phyloP scores from a whole-genome alignment of 148 eudicot species.

The Rhododendron vialii region DNA sequence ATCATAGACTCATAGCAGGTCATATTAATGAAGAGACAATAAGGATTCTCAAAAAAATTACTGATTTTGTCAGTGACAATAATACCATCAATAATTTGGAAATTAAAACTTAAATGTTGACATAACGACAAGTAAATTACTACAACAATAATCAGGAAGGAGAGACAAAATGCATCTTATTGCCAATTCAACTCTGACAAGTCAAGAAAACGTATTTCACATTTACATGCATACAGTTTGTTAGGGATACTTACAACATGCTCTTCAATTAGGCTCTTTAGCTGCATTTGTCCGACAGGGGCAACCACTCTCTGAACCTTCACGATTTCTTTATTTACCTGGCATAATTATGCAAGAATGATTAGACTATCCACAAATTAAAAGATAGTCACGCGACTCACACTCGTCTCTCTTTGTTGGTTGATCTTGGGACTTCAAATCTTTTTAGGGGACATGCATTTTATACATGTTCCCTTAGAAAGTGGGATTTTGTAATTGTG shows the following conservation, averaged over 20 bases:
- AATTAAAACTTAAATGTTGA: background rate
- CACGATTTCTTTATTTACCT: slow-evolving; percentile 98
- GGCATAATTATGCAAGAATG: slow-evolving; percentile 9
- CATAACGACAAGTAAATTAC: too few species aligned
- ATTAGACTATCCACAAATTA: background rate
- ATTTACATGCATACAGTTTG: slow-evolving; percentile 4
- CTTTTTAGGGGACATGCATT: background rate
- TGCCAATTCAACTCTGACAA: background rate
- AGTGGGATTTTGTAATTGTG: too few species aligned
- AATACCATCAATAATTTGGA: background rate
- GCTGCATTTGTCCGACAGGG: slow-evolving; percentile 95
- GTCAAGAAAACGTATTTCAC: background rate
- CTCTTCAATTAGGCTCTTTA: slow-evolving; percentile 85
- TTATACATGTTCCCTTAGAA: too few species aligned
- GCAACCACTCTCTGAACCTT: slow-evolving; percentile 98
- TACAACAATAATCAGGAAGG: background rate
- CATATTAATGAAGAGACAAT: background rate
- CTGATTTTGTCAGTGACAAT: background rate
- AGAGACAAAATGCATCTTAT: background rate
- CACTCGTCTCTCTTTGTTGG: background rate
- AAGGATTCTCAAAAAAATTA: background rate
- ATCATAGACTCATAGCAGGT: background rate
- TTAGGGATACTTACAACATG: slow-evolving; percentile 77
- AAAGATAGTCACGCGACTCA: background rate
- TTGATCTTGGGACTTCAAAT: background rate